Evolutionary conservation across 192 early-diverging fungal species (phyloP).

Genomic region (Linnemannia zychae): DNA sequence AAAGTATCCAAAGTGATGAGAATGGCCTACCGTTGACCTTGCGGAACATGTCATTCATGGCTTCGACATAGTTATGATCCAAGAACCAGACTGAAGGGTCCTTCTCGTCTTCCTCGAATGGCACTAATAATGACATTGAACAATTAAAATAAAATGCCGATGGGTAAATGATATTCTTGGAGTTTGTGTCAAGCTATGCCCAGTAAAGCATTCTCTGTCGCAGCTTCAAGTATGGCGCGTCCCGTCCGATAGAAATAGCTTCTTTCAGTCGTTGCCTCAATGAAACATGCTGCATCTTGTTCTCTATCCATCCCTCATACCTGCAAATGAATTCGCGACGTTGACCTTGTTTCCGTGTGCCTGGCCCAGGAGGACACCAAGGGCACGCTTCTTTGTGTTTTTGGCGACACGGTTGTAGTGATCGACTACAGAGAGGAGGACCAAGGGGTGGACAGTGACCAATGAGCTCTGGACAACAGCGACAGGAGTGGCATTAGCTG

Average conservation of each 20-base stretch:
- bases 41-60: conserved; percentile 99
- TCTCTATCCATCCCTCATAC: conserved; percentile 60
- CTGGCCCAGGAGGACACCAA: conserved; percentile 97
- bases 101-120: conserved; percentile 99
- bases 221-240: not conserved
- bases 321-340: conserved; percentile 97
- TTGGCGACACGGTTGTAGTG: conserved; percentile 98
- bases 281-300: not conserved
- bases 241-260: not conserved
- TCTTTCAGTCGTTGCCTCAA: too few relatives aligned
- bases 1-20: not conserved
- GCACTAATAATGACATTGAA: conserved; percentile 73
- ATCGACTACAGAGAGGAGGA: conserved; percentile 98
- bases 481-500: conserved; percentile 48
- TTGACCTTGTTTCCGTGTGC: conserved; percentile 89
- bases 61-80: conserved; percentile 99
- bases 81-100: conserved; percentile 98
- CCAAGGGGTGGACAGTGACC: conserved; percentile 96
- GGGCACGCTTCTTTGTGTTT: conserved; percentile 95
- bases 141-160: not conserved
- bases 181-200: not conserved
- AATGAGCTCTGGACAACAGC: conserved; percentile 61
- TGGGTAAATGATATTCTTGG: not conserved
- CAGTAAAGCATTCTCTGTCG: not conserved
- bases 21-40: conserved; percentile 92